Percentiles rank a stretch among this genome's conserved stretches.
Evolutionary conservation across 805 yeast genomes (phyloP).

Genomic region (Ogataea trehaloabstinens): DNA sequence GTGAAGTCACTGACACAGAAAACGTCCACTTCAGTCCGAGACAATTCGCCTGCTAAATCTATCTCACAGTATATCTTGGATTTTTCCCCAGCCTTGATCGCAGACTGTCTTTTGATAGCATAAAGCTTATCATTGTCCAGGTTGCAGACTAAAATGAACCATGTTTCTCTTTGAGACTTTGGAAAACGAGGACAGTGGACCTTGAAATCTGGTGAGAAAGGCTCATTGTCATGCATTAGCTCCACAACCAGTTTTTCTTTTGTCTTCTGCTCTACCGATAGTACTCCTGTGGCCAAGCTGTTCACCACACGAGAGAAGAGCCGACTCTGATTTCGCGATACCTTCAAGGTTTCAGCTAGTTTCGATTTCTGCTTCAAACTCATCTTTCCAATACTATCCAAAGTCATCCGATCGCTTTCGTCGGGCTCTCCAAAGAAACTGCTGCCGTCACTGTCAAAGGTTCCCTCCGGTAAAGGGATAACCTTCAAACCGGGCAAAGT

Average conservation of each 20-base stretch:
- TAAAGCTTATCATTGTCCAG: slow-evolving; percentile 50
- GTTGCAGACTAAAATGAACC: slow-evolving; percentile 74
- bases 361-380: slow-evolving; percentile 32
- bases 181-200: slow-evolving; percentile 81
- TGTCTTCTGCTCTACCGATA: slow-evolving; percentile 37
- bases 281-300: slow-evolving; percentile 60
- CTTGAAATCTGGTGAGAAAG: slow-evolving; percentile 57
- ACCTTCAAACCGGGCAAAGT: slow-evolving; percentile 49
- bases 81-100: slow-evolving; percentile 35
- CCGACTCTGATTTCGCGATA: slow-evolving; percentile 39
- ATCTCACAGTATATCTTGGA: slow-evolving; percentile 45
- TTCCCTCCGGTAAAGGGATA: slow-evolving; percentile 16
- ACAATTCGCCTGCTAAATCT: slow-evolving; percentile 47
- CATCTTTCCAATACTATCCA: slow-evolving; percentile 45
- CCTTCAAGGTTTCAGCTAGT: slow-evolving; percentile 39
- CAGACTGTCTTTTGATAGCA: slow-evolving; percentile 74
- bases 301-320: slow-evolving; percentile 53
- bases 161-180: slow-evolving; percentile 86
- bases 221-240: slow-evolving; percentile 52
- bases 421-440: slow-evolving; percentile 29
- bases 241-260: slow-evolving; percentile 39
- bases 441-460: slow-evolving; percentile 34
- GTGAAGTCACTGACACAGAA: slow-evolving; percentile 65
- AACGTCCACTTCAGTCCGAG: slow-evolving; percentile 46
- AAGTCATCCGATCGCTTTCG: slow-evolving; percentile 19